These are phyloP conservation scores for Micractinium sp. DNA, from an alignment of 139 green algal genomes.

Conservation along the genomic window DNA sequence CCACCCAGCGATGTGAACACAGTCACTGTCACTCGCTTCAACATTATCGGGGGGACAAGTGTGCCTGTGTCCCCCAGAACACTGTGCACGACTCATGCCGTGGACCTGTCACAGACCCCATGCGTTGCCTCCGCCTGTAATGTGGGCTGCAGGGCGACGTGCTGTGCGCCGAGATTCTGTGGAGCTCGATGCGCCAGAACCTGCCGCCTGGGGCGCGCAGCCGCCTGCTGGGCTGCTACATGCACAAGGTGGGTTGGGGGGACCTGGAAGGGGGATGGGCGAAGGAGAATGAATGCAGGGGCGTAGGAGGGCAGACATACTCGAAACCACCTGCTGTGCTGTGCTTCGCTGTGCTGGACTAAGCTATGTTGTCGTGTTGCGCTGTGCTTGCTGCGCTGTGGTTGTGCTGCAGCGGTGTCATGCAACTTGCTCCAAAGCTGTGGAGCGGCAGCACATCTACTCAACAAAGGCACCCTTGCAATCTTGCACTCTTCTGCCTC, in stretches of 20 bases:
- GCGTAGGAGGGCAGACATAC: neutral
- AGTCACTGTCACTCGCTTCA: no score
- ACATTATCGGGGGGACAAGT: no score
- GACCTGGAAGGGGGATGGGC: no score
- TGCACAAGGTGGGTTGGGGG: slow-evolving; percentile 47
- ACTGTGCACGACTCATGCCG: no score
- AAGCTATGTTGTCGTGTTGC: neutral
- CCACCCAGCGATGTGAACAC: no score
- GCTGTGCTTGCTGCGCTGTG: no score
- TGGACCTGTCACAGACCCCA: no score
- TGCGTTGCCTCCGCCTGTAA: no score
- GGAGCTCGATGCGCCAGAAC: slow-evolving; percentile 32
- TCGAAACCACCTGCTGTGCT: neutral
- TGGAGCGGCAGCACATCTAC: neutral
- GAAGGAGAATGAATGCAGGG: neutral
- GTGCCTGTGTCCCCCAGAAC: no score
- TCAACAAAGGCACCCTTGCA: neutral
- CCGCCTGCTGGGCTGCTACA: slow-evolving; percentile 55
- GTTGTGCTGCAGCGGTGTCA: no score
- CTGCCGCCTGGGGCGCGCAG: slow-evolving; percentile 13
- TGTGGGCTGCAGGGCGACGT: slow-evolving; percentile 60
- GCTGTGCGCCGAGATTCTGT: slow-evolving; percentile 61
- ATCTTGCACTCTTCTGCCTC: neutral
- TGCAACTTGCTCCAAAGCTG: no score
- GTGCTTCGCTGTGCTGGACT: no score